Conservation (phyloP, 2,329 filamentous ascomycete genomes). For the Zasmidium angulare region DNA sequence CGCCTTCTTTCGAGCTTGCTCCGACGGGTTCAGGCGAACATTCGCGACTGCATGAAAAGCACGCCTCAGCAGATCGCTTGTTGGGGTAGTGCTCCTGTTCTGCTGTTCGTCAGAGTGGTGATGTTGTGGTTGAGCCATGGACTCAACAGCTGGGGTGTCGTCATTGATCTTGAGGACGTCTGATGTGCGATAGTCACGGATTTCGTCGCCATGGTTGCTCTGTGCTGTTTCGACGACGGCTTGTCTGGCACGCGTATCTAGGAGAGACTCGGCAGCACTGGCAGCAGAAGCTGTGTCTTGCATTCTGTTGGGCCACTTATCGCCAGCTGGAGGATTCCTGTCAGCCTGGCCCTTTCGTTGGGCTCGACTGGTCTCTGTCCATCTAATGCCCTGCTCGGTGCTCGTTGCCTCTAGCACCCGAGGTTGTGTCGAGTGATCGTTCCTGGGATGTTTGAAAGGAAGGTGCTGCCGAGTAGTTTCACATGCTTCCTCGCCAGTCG, state of each 20-base stretch:
- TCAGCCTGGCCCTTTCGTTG: background rate
- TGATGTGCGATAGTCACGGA: slow-evolving; percentile 20
- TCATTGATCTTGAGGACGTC: slow-evolving; percentile 23
- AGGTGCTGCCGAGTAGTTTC: too few species aligned
- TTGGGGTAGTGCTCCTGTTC: slow-evolving; percentile 22
- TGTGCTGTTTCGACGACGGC: too few species aligned
- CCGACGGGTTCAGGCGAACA: background rate
- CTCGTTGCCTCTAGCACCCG: background rate
- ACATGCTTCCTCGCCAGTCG: too few species aligned
- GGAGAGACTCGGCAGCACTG: too few species aligned
- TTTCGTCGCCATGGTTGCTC: background rate
- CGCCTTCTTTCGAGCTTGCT: background rate
- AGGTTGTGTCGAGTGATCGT: background rate
- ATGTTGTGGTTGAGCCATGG: background rate
- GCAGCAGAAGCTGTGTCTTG: too few species aligned
- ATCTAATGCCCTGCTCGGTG: background rate
- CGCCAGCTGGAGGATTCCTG: too few species aligned
- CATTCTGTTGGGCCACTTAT: too few species aligned
- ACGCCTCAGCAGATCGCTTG: slow-evolving; percentile 21
- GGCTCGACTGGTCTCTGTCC: background rate
- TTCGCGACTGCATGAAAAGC: slow-evolving; percentile 11
- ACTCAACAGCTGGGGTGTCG: background rate
- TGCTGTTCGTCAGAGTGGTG: slow-evolving; percentile 11
- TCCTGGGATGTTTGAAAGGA: background rate
- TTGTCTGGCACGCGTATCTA: too few species aligned